These are phyloP conservation scores for Caryopteris hybrid DNA, from an alignment of 305 asterid genomes.

Conservation along the genomic window DNA sequence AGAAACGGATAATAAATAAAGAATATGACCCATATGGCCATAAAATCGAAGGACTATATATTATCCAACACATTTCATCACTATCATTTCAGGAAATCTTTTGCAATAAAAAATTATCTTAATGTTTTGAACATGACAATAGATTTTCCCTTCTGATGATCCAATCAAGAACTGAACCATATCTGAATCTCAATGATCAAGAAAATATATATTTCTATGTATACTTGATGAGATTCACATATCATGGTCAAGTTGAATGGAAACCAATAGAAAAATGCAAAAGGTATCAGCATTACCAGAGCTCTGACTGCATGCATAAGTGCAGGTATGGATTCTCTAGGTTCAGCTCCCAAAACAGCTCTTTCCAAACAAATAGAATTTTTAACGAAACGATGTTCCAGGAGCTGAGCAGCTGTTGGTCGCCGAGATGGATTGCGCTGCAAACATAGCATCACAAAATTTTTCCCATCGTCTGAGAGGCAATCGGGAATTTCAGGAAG, in stretches of 20 bases:
- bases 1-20: background rate
- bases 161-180: background rate
- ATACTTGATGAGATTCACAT: background rate
- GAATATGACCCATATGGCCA: background rate
- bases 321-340: constrained; percentile 28
- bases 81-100: background rate
- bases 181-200: background rate
- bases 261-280: background rate
- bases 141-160: background rate
- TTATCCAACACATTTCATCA: constrained; percentile 1
- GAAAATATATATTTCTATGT: background rate
- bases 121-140: background rate
- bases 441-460: constrained; percentile 61
- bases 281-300: constrained; percentile 17
- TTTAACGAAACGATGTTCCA: constrained; percentile 64
- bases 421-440: constrained; percentile 57
- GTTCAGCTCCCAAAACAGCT: constrained; percentile 19
- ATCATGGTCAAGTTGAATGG: background rate
- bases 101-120: background rate
- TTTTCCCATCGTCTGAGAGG: constrained; percentile 61
- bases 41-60: background rate
- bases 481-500: constrained; percentile 59
- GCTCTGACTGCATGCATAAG: constrained; percentile 28
- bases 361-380: constrained; percentile 30
- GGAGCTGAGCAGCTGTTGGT: constrained; percentile 66